A percentile compares a stretch with the other conserved stretches of the same genome.
phyloP scores from a whole-genome alignment of 805 yeast genomes.

The Cyberlindnera veronae region DNA sequence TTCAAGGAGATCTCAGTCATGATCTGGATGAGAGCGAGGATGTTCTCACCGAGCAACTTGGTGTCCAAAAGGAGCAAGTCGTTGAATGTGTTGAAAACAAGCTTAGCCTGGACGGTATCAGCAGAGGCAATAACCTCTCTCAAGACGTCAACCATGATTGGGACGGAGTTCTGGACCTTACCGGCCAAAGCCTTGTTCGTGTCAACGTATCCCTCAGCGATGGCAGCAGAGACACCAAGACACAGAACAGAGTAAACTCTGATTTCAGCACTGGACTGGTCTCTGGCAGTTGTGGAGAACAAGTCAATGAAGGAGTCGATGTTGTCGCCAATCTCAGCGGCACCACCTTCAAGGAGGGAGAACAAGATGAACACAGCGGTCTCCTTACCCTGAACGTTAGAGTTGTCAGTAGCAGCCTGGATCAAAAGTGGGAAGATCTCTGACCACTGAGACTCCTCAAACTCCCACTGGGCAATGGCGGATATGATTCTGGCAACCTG shows the following conservation, averaged over 20 bases:
- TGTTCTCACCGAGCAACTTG: conserved; percentile 71
- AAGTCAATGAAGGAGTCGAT: conserved; percentile 66
- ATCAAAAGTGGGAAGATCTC: conserved; percentile 70
- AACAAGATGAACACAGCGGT: conserved; percentile 77
- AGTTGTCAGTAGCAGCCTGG: conserved; percentile 54
- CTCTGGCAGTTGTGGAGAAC: conserved; percentile 63
- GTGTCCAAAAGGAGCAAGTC: conserved; percentile 74
- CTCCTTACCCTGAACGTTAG: conserved; percentile 60
- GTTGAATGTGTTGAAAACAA: conserved; percentile 81
- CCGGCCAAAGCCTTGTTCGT: conserved; percentile 43
- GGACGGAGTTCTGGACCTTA: conserved; percentile 63
- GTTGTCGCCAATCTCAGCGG: conserved; percentile 54
- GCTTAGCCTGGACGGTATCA: conserved; percentile 69
- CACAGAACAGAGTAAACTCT: conserved; percentile 83
- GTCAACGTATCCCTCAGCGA: conserved; percentile 58
- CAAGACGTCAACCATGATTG: conserved; percentile 77
- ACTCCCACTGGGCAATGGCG: conserved; percentile 75
- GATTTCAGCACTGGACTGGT: conserved; percentile 59
- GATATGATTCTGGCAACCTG: conserved; percentile 86
- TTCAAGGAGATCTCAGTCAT: conserved; percentile 74
- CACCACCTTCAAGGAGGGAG: conserved; percentile 70
- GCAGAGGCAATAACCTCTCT: conserved; percentile 66
- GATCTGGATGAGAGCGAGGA: conserved; percentile 64
- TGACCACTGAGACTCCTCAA: conserved; percentile 69
- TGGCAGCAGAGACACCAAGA: conserved; percentile 60